A percentile compares a stretch with the other conserved stretches of the same genome.
Conservation (phyloP, 768 basidiomycete species). For the Amanita fuliginea region DNA sequence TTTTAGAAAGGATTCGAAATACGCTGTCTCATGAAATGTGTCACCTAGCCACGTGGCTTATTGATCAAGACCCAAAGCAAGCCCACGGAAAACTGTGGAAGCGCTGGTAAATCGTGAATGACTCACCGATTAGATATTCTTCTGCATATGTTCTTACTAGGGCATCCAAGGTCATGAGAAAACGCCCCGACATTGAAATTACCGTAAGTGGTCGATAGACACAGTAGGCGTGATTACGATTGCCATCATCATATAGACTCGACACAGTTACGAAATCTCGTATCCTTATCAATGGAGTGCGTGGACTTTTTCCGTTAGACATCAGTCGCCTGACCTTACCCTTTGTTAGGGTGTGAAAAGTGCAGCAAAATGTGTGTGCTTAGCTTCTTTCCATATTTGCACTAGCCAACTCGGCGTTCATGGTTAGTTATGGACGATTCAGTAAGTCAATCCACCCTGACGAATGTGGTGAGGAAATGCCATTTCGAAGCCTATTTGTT, state of each 20-base stretch:
- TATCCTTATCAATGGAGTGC: constrained; percentile 68
- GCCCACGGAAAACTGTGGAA: constrained; percentile 68
- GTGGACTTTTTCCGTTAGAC: constrained; percentile 14
- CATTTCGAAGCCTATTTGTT: neutral
- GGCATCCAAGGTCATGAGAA: constrained; percentile 63
- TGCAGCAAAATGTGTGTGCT: constrained; percentile 51
- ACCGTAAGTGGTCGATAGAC: constrained; percentile 30
- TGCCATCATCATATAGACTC: constrained; percentile 30
- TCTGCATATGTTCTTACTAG: constrained; percentile 21
- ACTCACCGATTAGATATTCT: neutral
- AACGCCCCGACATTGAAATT: constrained; percentile 58
- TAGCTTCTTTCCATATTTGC: neutral
- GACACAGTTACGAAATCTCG: constrained; percentile 65
- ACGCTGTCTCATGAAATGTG: constrained; percentile 91
- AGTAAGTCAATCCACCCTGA: constrained; percentile 62
- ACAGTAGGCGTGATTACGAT: neutral
- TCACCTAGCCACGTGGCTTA: constrained; percentile 80
- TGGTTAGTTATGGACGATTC: constrained; percentile 61
- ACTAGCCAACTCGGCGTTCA: neutral
- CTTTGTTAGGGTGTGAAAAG: constrained; percentile 41
- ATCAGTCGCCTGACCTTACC: constrained; percentile 4
- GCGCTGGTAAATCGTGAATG: constrained; percentile 38
- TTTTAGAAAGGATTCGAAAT: constrained; percentile 64
- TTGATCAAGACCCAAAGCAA: constrained; percentile 59
- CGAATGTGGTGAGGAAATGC: constrained; percentile 38